A percentile compares a stretch with the other conserved stretches of the same genome.
Evolutionary conservation across 441 rosid species (phyloP).

Genomic region (Adansonia gregorii): DNA sequence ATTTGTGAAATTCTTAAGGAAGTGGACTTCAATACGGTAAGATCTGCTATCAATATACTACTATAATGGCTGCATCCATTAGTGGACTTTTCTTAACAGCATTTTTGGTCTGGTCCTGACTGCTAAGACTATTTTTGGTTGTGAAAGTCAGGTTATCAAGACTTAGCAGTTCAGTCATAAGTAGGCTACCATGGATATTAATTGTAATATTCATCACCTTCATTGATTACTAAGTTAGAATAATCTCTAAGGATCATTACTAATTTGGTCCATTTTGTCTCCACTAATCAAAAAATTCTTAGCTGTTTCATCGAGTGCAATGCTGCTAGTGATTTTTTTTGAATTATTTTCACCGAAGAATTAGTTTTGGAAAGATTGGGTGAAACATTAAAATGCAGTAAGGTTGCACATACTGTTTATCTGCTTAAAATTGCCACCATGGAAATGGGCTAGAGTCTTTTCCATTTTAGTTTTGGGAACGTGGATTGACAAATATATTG

Average conservation of each 20-base stretch:
- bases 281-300: background rate
- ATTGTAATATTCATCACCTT: background rate
- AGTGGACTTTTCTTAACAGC: background rate
- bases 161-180: background rate
- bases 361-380: background rate
- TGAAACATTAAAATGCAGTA: background rate
- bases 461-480: background rate
- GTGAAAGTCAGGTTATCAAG: background rate
- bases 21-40: slow-evolving; percentile 92
- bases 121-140: background rate
- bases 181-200: background rate
- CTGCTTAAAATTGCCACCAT: background rate
- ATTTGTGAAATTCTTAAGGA: slow-evolving; percentile 77
- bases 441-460: background rate
- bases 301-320: background rate
- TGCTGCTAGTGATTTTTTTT: background rate
- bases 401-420: background rate
- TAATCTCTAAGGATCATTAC: background rate
- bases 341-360: background rate
- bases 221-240: background rate
- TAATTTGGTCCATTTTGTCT: background rate
- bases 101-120: background rate
- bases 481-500: too few relatives aligned
- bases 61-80: background rate
- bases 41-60: slow-evolving; percentile 29